Conservation (phyloP, 1,284 basidiomycete species). For the Coniferiporia weirii region DNA sequence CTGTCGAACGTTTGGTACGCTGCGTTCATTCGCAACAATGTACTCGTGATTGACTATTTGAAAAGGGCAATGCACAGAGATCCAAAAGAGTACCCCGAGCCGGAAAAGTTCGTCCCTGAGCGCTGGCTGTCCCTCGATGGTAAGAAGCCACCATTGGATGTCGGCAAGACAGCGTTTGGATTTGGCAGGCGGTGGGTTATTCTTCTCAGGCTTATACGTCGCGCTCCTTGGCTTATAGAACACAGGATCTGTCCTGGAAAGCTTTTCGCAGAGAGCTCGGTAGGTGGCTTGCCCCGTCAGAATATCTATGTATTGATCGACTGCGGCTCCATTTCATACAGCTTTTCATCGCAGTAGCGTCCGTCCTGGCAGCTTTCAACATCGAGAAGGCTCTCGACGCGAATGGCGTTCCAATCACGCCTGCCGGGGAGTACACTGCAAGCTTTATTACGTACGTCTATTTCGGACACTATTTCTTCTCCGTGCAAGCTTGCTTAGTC, state of each 20-base stretch:
- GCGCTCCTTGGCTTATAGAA: neutral
- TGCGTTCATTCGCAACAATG: too few relatives aligned
- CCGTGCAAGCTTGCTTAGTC: neutral
- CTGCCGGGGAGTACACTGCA: too few relatives aligned
- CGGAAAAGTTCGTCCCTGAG: conserved; percentile 14
- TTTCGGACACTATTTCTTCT: neutral
- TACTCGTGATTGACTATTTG: neutral
- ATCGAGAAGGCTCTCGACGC: too few relatives aligned
- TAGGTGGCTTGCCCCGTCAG: neutral
- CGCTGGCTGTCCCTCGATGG: conserved; percentile 9
- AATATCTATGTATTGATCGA: neutral
- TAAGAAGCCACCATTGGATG: conserved; percentile 2
- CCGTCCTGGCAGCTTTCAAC: too few relatives aligned
- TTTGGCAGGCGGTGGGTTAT: conserved; percentile 10
- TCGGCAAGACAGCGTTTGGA: conserved; percentile 13
- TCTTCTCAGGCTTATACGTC: neutral
- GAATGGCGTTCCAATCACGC: too few relatives aligned
- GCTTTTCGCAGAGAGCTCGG: conserved; percentile 10
- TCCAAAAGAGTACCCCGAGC: conserved; percentile 7
- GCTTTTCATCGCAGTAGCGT: too few relatives aligned
- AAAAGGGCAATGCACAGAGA: conserved; percentile 12
- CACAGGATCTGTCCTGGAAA: conserved; percentile 16
- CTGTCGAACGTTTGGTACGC: conserved; percentile 19
- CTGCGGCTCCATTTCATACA: too few relatives aligned
- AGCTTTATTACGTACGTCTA: neutral